Evolutionary conservation across 2,329 filamentous ascomycete species (phyloP), one percentile per base, ranked within the genome.

Genomic region (Talaromyces sp.): DNA sequence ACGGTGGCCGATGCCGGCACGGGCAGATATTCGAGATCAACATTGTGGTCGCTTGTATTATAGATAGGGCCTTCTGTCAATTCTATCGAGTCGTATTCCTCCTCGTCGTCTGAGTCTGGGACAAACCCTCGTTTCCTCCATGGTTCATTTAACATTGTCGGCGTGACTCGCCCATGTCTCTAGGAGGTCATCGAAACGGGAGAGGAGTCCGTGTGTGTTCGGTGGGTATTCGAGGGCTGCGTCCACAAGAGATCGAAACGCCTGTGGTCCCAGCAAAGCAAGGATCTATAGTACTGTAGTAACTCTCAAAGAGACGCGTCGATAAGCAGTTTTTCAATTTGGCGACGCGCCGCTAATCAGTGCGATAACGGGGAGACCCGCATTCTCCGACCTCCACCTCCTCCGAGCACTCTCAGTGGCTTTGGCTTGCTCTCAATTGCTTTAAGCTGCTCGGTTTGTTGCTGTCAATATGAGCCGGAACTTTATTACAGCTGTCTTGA

Each of bases 51-150:
- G 14, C 45, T 16, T 40, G 46, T 20, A 40, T 55, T 41, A 9
- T 39, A 30, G 17, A 22, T 24, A 20, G 44, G 57, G 39, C 52
- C 49, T 11, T 57, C 56, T 33, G 52, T 59, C 8, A 57, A 20
- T 17, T 65, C 61, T 51, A 73, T 66, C 42, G 65, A 72, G 24
- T 75, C 74, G 41, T 73, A 67, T 44, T 71, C 71, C 43, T 74
- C 75, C 43, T 76, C 75, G 17, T 76, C 74, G 55, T 81, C 78
- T 39, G 78, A 80, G 65, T 80, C 78, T 55, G 76, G 76, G 56
- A 81, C 78, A 72, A 75, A 81, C 48, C 78, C 78, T 69, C 75
- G 73, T 66, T 75, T 70, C 65, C 74, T 75, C 78, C 78, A 81
- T 72, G 70, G 69, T 72, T 76, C 72, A 75, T 76, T 73, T 68